Evolutionary conservation across 495 filamentous ascomycete genomes (phyloP).

Genomic region (Penicillium macrosclerotiorum): DNA sequence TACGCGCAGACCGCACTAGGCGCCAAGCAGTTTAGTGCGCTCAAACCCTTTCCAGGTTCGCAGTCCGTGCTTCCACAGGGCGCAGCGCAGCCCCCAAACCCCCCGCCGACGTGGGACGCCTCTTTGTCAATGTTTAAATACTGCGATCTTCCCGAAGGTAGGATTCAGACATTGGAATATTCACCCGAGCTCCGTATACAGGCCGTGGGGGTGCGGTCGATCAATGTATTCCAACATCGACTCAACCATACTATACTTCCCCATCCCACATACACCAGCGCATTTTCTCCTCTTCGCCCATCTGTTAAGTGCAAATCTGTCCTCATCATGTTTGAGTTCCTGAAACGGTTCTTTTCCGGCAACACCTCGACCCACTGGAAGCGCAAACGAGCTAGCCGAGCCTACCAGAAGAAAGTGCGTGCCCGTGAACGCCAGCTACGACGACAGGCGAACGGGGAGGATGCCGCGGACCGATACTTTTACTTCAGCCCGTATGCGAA

Average conservation of each 20-base stretch:
- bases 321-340: background rate
- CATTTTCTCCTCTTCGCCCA: background rate
- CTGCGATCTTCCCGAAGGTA: background rate
- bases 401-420: background rate
- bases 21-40: too few species aligned
- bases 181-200: too few species aligned
- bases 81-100: too few species aligned
- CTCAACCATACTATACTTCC: background rate
- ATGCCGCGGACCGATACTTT: background rate
- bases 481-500: constrained; percentile 1
- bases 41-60: too few species aligned
- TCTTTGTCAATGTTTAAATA: background rate
- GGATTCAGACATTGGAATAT: too few species aligned
- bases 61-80: too few species aligned
- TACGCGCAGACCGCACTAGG: too few species aligned
- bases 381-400: background rate
- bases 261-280: background rate
- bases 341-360: background rate
- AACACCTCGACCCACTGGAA: background rate
- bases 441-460: background rate
- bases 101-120: too few species aligned
- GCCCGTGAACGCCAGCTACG: constrained; percentile 2
- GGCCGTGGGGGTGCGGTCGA: too few species aligned
- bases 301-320: background rate
- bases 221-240: background rate